phyloP scores from a whole-genome alignment of 2,329 filamentous ascomycete species.

The Mycosphaerelloides madeirae region DNA sequence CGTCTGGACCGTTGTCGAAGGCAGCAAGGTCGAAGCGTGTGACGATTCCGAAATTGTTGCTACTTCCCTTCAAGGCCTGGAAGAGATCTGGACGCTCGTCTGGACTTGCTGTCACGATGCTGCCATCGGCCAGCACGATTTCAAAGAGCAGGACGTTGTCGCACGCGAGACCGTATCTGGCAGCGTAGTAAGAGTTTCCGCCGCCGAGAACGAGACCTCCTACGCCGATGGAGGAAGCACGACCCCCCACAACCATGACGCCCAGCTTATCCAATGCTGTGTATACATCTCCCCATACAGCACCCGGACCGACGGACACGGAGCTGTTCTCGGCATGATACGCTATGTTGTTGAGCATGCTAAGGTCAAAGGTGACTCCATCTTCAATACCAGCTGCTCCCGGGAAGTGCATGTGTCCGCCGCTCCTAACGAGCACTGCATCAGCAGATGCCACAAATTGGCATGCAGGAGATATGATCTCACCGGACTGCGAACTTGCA shows the following conservation, averaged over 20 bases:
- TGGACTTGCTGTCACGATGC: constrained; percentile 16
- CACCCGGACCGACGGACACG: constrained; percentile 44
- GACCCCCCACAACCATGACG: constrained; percentile 43
- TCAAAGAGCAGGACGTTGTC: constrained; percentile 25
- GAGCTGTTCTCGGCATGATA: constrained; percentile 33
- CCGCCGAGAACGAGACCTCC: constrained; percentile 23
- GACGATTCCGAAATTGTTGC: constrained; percentile 23
- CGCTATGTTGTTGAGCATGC: constrained; percentile 24
- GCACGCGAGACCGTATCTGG: constrained; percentile 23
- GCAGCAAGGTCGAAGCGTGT: constrained; percentile 18
- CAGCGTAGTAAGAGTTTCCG: constrained; percentile 23
- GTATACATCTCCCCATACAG: constrained; percentile 44
- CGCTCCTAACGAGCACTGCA: constrained; percentile 20
- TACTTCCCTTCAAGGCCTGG: constrained; percentile 19
- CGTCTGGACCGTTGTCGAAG: constrained; percentile 9
- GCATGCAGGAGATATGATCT: background rate
- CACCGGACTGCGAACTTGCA: constrained; percentile 19
- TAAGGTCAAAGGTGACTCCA: constrained; percentile 25
- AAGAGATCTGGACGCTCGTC: constrained; percentile 19
- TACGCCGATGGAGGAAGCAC: constrained; percentile 26
- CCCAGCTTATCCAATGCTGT: constrained; percentile 36
- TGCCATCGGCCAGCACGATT: constrained; percentile 22
- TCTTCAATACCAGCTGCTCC: constrained; percentile 22
- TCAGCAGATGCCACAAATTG: background rate
- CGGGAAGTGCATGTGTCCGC: constrained; percentile 22